A percentile compares a stretch with the other conserved stretches of the same genome.
phyloP scores from a whole-genome alignment of 345 rosid genomes.

The Leavenworthia alabamica region DNA sequence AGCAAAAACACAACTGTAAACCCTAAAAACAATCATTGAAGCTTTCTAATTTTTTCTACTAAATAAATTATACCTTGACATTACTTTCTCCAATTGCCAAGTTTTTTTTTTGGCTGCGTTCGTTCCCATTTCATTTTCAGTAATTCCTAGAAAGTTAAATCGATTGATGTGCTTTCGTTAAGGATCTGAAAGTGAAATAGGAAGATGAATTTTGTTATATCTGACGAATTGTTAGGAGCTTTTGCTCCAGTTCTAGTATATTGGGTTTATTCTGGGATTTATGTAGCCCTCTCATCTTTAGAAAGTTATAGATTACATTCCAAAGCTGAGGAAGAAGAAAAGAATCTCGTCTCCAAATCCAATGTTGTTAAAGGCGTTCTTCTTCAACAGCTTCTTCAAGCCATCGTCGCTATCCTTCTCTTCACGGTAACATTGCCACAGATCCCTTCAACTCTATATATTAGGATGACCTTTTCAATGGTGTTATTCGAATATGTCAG shows the following conservation, averaged over 20 bases:
- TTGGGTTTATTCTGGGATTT: slow-evolving; percentile 67
- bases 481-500: slow-evolving; percentile 49
- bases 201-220: slow-evolving; percentile 41
- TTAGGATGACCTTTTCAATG: neutral
- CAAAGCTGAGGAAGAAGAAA: slow-evolving; percentile 58
- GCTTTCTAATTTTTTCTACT: neutral
- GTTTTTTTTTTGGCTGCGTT: neutral
- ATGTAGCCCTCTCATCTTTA: slow-evolving; percentile 38
- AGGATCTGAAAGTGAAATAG: neutral
- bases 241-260: slow-evolving; percentile 56
- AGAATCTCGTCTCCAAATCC: slow-evolving; percentile 58
- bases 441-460: neutral
- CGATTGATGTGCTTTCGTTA: neutral
- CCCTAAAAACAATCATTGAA: neutral
- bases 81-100: neutral
- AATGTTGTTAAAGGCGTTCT: slow-evolving; percentile 70
- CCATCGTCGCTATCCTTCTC: slow-evolving; percentile 55
- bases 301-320: slow-evolving; percentile 63
- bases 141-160: neutral
- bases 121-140: neutral
- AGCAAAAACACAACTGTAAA: neutral
- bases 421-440: slow-evolving; percentile 37
- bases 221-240: slow-evolving; percentile 67
- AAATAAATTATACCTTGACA: neutral
- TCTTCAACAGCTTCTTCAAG: slow-evolving; percentile 58